phyloP scores from a whole-genome alignment of 352 stramenopile species.

The Phytophthora constricta region DNA sequence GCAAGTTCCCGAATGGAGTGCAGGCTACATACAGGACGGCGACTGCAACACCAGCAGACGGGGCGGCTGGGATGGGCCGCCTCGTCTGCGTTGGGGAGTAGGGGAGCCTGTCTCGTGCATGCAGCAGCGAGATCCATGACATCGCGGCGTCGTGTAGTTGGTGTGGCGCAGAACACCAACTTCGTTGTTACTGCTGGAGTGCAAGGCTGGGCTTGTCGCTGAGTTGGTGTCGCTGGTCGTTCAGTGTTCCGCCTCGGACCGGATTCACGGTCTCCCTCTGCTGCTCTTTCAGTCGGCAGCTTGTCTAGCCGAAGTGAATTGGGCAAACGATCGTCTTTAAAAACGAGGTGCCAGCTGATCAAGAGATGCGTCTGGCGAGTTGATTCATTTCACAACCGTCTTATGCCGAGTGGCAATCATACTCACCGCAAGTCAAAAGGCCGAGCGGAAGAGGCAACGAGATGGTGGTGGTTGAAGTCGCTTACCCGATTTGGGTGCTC shows the following conservation, averaged over 20 bases:
- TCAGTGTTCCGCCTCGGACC: constrained; percentile 24
- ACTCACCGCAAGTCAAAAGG: neutral
- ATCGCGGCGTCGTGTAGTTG: neutral
- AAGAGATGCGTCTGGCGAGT: too few relatives aligned
- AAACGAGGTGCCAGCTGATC: neutral
- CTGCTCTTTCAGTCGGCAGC: neutral
- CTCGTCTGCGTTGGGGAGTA: constrained; percentile 1
- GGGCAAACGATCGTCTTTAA: neutral
- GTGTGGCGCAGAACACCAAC: too few relatives aligned
- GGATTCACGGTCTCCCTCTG: constrained; percentile 32
- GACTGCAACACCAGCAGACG: too few relatives aligned
- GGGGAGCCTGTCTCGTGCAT: constrained; percentile 1
- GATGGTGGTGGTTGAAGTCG: too few relatives aligned
- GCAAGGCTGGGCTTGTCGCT: too few relatives aligned
- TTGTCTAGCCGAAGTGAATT: neutral
- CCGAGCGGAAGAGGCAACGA: neutral
- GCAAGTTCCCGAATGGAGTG: constrained; percentile 40
- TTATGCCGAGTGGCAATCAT: neutral
- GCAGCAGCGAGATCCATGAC: neutral
- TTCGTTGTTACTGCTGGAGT: too few relatives aligned
- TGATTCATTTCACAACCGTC: constrained; percentile 1
- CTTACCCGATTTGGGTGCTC: too few relatives aligned
- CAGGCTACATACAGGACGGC: too few relatives aligned
- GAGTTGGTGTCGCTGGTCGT: constrained; percentile 9
- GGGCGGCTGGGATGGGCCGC: too few relatives aligned